phyloP scores from a whole-genome alignment of 768 basidiomycete species.

The Fomitopsis pulvina region DNA sequence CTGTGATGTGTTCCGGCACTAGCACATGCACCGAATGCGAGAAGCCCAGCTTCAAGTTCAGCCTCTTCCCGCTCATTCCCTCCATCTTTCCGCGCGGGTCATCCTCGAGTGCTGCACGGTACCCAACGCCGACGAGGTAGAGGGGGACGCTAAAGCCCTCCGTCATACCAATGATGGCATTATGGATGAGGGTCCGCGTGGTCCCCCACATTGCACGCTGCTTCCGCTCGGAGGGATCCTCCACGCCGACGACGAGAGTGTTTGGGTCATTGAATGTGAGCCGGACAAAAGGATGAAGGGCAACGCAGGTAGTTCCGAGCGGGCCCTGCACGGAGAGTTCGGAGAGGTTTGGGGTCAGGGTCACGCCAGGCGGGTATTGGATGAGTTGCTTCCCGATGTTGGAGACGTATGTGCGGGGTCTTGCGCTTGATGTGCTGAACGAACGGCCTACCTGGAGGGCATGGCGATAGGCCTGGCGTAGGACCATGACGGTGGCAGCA shows the following conservation, averaged over 20 bases:
- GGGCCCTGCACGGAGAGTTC: slow-evolving; percentile 52
- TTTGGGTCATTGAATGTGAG: slow-evolving; percentile 28
- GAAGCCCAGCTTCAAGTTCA: slow-evolving; percentile 91
- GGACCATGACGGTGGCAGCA: background rate
- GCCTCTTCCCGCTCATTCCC: slow-evolving; percentile 54
- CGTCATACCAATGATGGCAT: slow-evolving; percentile 87
- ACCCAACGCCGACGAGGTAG: slow-evolving; percentile 92
- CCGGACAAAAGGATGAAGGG: slow-evolving; percentile 41
- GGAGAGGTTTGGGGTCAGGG: slow-evolving; percentile 28
- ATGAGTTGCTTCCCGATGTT: slow-evolving; percentile 44
- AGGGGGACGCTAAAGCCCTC: slow-evolving; percentile 80
- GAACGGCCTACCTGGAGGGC: slow-evolving; percentile 19
- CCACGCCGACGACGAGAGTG: slow-evolving; percentile 33
- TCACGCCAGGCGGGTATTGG: slow-evolving; percentile 46
- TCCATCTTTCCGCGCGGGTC: slow-evolving; percentile 53
- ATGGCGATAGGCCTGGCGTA: slow-evolving; percentile 7
- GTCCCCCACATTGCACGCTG: slow-evolving; percentile 96
- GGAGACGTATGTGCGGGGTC: slow-evolving; percentile 26
- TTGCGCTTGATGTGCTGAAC: slow-evolving; percentile 43
- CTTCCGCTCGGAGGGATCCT: slow-evolving; percentile 59
- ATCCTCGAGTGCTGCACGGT: slow-evolving; percentile 79
- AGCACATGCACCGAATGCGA: slow-evolving; percentile 83
- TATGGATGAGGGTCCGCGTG: slow-evolving; percentile 82
- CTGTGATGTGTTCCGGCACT: slow-evolving; percentile 76
- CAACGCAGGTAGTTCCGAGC: slow-evolving; percentile 42